Percentiles rank a stretch among this genome's conserved stretches.
Conservation (phyloP, 768 basidiomycete genomes). For the Dacryopinax primogenitus region DNA sequence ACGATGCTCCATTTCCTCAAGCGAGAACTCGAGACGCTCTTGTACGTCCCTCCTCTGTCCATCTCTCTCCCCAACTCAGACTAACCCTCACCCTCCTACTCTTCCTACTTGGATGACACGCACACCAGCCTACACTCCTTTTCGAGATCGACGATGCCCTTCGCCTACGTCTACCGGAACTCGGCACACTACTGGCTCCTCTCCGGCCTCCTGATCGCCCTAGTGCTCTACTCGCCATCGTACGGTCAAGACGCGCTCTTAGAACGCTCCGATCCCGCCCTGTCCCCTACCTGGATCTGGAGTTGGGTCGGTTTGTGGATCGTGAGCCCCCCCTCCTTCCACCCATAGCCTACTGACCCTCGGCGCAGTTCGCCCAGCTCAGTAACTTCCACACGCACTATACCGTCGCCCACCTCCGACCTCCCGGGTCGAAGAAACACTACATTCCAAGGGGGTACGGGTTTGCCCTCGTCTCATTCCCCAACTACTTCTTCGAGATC, state of each 20-base stretch:
- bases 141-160: constrained; percentile 89
- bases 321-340: constrained; percentile 38
- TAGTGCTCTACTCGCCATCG: constrained; percentile 67
- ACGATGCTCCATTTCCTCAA: constrained; percentile 82
- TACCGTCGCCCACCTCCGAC: constrained; percentile 70
- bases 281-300: constrained; percentile 55
- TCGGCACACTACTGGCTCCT: constrained; percentile 81
- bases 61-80: not conserved
- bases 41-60: constrained; percentile 37
- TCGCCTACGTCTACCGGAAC: constrained; percentile 57
- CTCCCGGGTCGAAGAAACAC: constrained; percentile 60
- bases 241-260: constrained; percentile 55
- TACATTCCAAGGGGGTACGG: constrained; percentile 90
- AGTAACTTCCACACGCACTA: constrained; percentile 78
- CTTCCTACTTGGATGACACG: not conserved
- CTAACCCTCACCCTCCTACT: not conserved
- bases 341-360: constrained; percentile 1
- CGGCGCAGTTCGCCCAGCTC: constrained; percentile 57
- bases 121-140: constrained; percentile 71
- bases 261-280: constrained; percentile 47
- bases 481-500: constrained; percentile 90
- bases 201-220: constrained; percentile 64
- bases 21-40: constrained; percentile 83
- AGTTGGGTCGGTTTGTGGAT: constrained; percentile 55
- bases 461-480: constrained; percentile 72